phyloP scores from a whole-genome alignment of 2,329 filamentous ascomycete genomes.

The Aspergillus hortae region DNA sequence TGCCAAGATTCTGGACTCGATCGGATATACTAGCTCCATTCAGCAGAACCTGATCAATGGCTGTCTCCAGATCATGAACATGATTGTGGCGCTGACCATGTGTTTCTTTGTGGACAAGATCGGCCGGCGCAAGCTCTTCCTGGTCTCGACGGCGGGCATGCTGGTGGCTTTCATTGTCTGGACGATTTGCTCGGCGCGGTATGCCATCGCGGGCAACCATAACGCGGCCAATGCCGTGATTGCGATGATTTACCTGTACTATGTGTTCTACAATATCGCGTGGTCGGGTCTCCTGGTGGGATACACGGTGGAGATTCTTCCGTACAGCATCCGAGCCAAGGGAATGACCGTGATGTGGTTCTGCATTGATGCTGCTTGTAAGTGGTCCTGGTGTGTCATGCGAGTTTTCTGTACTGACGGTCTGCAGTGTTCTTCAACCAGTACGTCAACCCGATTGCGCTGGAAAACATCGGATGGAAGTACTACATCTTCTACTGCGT shows the following conservation, averaged over 20 bases:
- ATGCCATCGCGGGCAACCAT: constrained; percentile 26
- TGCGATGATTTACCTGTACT: constrained; percentile 44
- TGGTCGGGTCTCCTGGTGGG: constrained; percentile 34
- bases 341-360: constrained; percentile 40
- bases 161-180: constrained; percentile 41
- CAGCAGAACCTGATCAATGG: constrained; percentile 43
- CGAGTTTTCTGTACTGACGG: not conserved
- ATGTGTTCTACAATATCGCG: constrained; percentile 40
- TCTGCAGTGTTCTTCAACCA: constrained; percentile 33
- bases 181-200: constrained; percentile 39
- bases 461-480: constrained; percentile 31
- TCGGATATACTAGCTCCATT: constrained; percentile 35
- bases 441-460: constrained; percentile 31
- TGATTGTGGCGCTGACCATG: constrained; percentile 33
- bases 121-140: constrained; percentile 44
- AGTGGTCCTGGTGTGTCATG: not conserved
- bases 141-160: constrained; percentile 44
- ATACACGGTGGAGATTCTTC: constrained; percentile 48
- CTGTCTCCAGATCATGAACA: constrained; percentile 39
- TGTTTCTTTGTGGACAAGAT: constrained; percentile 41
- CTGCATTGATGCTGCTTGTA: constrained; percentile 24
- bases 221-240: constrained; percentile 37
- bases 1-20: constrained; percentile 31
- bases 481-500: constrained; percentile 39
- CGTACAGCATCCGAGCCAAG: constrained; percentile 49